A percentile compares a stretch with the other conserved stretches of the same genome.
Conservation (phyloP, 2,329 filamentous ascomycete genomes). For the Hypoxylon sp. region DNA sequence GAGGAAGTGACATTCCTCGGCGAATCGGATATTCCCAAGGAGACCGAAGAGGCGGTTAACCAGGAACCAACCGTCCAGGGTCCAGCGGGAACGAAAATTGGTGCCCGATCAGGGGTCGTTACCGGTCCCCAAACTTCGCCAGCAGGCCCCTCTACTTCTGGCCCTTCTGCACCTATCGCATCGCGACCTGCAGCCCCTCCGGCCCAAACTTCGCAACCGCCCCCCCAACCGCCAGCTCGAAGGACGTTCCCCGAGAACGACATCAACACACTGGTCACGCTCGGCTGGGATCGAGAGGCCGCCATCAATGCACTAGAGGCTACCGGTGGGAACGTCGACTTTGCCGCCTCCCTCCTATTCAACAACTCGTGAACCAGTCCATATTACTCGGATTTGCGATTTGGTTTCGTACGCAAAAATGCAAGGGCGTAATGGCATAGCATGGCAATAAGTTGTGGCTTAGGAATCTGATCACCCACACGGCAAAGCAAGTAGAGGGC, state of each 20-base stretch:
- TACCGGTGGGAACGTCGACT: constrained; percentile 85
- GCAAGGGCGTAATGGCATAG: constrained; percentile 17
- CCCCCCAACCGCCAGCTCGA: constrained; percentile 38
- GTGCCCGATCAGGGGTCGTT: constrained; percentile 81
- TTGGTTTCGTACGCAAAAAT: constrained; percentile 6
- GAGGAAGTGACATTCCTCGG: constrained; percentile 89
- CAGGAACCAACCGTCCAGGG: constrained; percentile 86
- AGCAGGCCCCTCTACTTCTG: constrained; percentile 41
- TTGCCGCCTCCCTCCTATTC: constrained; percentile 84
- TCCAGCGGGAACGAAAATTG: constrained; percentile 88
- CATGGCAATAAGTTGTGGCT: constrained; percentile 8
- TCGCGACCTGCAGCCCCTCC: constrained; percentile 40
- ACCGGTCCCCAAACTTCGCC: constrained; percentile 56
- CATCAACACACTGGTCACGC: constrained; percentile 76
- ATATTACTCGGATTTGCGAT: constrained; percentile 18
- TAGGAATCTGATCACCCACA: constrained; percentile 12
- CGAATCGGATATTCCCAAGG: constrained; percentile 93
- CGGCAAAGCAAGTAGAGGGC: constrained; percentile 28
- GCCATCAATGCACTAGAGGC: constrained; percentile 84
- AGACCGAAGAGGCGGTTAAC: constrained; percentile 74
- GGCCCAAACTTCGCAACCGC: constrained; percentile 38
- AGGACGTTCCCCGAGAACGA: constrained; percentile 66
- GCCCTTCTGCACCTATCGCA: constrained; percentile 40
- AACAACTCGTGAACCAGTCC: constrained; percentile 50
- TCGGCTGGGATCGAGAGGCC: constrained; percentile 80